phyloP scores from a whole-genome alignment of 2,329 filamentous ascomycete species.

The Nigrospora oryzae region DNA sequence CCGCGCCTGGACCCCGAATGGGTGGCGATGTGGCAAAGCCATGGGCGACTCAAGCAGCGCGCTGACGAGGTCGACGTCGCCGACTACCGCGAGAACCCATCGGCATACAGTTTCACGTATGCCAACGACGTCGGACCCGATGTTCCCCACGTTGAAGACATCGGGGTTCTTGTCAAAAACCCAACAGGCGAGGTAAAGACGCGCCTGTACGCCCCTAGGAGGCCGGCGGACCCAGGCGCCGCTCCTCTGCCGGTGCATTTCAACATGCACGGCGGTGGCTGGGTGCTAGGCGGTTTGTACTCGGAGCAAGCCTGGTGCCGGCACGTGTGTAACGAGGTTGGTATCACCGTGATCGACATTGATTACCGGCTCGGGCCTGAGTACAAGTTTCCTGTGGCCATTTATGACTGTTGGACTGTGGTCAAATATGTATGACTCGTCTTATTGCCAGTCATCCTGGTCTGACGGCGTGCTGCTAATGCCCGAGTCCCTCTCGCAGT shows the following conservation, averaged over 20 bases:
- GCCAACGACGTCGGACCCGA: conserved; percentile 12
- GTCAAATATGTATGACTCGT: conserved; percentile 18
- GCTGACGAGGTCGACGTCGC: conserved; percentile 19
- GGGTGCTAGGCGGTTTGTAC: conserved; percentile 15
- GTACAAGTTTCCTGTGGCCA: conserved; percentile 10
- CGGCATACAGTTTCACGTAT: conserved; percentile 20
- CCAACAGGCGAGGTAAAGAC: conserved; percentile 14
- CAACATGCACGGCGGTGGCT: conserved; percentile 18
- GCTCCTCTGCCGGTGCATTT: conserved; percentile 16
- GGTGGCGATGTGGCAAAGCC: conserved; percentile 16
- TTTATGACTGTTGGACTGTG: conserved; percentile 12
- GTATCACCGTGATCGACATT: conserved; percentile 18
- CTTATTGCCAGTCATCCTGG: too few species aligned
- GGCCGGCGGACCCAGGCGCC: too few species aligned
- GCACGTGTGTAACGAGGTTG: conserved; percentile 11
- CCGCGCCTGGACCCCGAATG: conserved; percentile 17
- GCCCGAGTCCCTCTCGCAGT: background rate
- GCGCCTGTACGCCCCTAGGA: conserved; percentile 16
- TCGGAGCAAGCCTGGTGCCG: conserved; percentile 18
- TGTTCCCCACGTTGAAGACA: conserved; percentile 3
- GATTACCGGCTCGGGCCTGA: conserved; percentile 19
- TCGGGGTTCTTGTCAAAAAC: conserved; percentile 13
- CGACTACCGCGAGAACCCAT: conserved; percentile 14
- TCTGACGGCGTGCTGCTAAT: background rate
- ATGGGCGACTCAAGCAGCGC: conserved; percentile 16